Base-by-base conservation (phyloP, 768 basidiomycete species). In the Lactarius trivialis region DNA sequence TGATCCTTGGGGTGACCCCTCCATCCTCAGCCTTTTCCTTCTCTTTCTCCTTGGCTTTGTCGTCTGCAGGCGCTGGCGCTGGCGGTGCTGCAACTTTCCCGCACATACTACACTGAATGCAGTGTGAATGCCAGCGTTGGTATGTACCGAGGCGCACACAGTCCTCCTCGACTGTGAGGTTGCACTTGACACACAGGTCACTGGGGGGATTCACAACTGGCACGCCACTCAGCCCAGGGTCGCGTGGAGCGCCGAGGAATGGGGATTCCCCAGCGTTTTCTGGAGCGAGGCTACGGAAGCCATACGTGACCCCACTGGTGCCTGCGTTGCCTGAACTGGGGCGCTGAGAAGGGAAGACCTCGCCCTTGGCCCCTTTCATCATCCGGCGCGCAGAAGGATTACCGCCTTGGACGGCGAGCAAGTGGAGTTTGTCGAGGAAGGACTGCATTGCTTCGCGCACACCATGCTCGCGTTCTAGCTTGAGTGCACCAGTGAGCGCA, bases 61-160 rank as follows among this genome's bases (percentile, higher is more conserved):
- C 73, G 51, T 75, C 76, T 68, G 85, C 86, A 76, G 84, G 85
- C 19, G 65, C 30, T 15, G 78, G 75, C 9, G 78, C 69, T 6
- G 82, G 82, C 37, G 84, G 81, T 26, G 84, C 84, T 28, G 93
- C 89, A 30, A 78, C 78, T 71, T 86, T 91, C 9, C 91, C 89
- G 69, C 96, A 98, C 24, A 77, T 77, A 15, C 74, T 76, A 68
- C 97, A 99, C 61, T 88, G 85, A n/a, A 99, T 77, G 72, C 97
- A 99, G 34, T 89, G 81, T 2, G 93, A 91, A 74, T 99, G 97
- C 97, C 97, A 98, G 51, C 96, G 82, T 70, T 93, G 88, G 75
- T 94, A 96, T n/a, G 93, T 95, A 36, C 94, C 97, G 32, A 96
- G 76, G 60, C 97, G 82, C 50, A 93, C 90, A 70, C 97, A 98